Conservation (phyloP, 108 stramenopile species). For the Fragilaria crotonensis region DNA sequence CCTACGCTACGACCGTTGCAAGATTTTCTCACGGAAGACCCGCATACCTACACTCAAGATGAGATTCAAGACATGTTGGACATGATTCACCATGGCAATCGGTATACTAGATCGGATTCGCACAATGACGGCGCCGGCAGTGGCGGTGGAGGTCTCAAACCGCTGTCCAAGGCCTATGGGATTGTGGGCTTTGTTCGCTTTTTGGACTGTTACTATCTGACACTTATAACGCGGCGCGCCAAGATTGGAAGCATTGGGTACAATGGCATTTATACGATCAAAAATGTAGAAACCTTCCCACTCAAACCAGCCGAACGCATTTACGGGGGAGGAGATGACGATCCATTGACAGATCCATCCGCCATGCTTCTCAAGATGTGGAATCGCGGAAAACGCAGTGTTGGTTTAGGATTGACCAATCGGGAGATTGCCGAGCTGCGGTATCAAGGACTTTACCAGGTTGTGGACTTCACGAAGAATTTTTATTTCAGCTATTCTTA, state of each 20-base stretch:
- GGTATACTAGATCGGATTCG: slow-evolving; percentile 1
- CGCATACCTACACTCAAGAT: slow-evolving; percentile 60
- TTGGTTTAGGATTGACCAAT: slow-evolving; percentile 71
- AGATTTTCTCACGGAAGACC: slow-evolving; percentile 78
- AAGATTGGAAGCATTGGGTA: slow-evolving; percentile 95
- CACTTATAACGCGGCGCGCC: slow-evolving; percentile 89
- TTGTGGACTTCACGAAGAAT: slow-evolving; percentile 93
- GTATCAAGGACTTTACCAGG: slow-evolving; percentile 88
- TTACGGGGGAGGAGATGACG: slow-evolving; percentile 1
- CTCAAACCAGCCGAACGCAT: slow-evolving; percentile 71
- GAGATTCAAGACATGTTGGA: slow-evolving; percentile 83
- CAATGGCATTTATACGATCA: slow-evolving; percentile 94
- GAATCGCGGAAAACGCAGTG: slow-evolving; percentile 84
- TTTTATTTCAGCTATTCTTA: slow-evolving; percentile 97
- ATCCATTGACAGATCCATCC: slow-evolving; percentile 51
- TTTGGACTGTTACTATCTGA: slow-evolving; percentile 95
- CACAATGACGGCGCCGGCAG: not conserved
- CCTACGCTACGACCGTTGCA: slow-evolving; percentile 51
- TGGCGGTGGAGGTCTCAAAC: slow-evolving; percentile 63
- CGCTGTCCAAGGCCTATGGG: slow-evolving; percentile 81
- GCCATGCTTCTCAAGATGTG: slow-evolving; percentile 85
- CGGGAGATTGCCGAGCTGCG: slow-evolving; percentile 86
- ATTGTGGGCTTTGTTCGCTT: slow-evolving; percentile 92
- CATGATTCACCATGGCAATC: slow-evolving; percentile 85
- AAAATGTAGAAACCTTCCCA: slow-evolving; percentile 82